Base-by-base conservation (phyloP, 192 early-diverging fungal species). In the Lobosporangium transversale region DNA sequence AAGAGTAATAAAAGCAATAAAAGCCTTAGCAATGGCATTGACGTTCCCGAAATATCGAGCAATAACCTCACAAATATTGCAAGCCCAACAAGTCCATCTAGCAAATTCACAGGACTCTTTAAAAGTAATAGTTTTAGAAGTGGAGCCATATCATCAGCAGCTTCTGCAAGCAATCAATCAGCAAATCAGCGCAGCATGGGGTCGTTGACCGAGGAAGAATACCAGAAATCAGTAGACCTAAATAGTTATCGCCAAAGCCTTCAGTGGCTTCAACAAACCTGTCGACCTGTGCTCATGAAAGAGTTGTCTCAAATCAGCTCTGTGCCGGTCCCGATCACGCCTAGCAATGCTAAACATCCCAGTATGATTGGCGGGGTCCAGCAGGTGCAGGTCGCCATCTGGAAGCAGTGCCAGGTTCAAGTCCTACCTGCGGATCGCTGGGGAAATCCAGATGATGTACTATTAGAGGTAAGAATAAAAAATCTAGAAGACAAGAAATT, bases 261-360 rank as follows among this genome's bases (percentile, higher is more conserved):
- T 1, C 73, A 76, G 18, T 76, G 73, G 73, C 37, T 76, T 8
- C 73, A 76, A 15, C 73, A 76, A 36, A 76, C 73, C 11, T 76
- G 73, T 45, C 64, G 73, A 4, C 73, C 73, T 4, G 73, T 76
- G 17, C 67, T 76, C n/a, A 62, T 76, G 64, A 76, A 76, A 29
- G 73, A 76, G 23, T 21, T 76, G 15, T 31, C 52, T 6, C 32
- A 76, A 2, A 11, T 67, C 20, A 62, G n/a, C 21, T 29, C 30
- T 23, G 54, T 76, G 8, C 58, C 64, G 23, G 64, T 67, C 11
- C 73, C 64, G 6, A 76, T 76, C 40, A 76, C 73, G 1, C 45
- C 59, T 15, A 53, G 54, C 35, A 76, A 76, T 37, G 65, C 73
- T 10, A 53, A 35, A 47, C 53, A 67, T 29, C 53, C 58, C 8